Conservation (phyloP, 768 basidiomycete species). For the Phaeotremella fagi region DNA sequence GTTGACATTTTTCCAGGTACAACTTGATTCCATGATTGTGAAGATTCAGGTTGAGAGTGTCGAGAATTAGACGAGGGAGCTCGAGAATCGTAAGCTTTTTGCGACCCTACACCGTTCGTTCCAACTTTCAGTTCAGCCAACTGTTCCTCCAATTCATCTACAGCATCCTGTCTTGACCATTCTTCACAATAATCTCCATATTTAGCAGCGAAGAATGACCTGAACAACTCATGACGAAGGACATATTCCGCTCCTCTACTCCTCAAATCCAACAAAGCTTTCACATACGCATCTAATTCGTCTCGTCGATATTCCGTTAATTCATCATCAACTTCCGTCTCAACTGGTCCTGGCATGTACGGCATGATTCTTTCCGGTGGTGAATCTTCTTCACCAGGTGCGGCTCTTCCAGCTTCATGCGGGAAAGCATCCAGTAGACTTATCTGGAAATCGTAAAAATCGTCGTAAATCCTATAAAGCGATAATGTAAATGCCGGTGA, state of each 20-base stretch:
- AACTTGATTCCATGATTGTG: constrained; percentile 13
- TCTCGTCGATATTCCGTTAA: constrained; percentile 71
- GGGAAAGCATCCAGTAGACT: constrained; percentile 80
- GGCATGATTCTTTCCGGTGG: constrained; percentile 70
- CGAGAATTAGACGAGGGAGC: constrained; percentile 23
- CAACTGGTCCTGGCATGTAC: constrained; percentile 93
- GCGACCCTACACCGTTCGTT: not conserved
- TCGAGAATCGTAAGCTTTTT: constrained; percentile 3
- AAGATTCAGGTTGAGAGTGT: constrained; percentile 3
- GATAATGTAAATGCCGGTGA: constrained; percentile 60
- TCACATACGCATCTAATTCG: constrained; percentile 86
- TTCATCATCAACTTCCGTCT: constrained; percentile 67
- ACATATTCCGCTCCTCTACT: constrained; percentile 66
- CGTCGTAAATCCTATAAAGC: constrained; percentile 91
- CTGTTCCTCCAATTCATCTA: constrained; percentile 45
- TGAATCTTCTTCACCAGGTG: constrained; percentile 26
- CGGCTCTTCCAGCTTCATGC: constrained; percentile 74
- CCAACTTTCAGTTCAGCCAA: constrained; percentile 21
- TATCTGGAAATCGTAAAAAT: constrained; percentile 97
- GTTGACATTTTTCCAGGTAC: constrained; percentile 9
- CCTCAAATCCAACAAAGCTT: constrained; percentile 68
- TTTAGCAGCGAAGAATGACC: constrained; percentile 75
- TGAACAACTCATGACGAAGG: constrained; percentile 70
- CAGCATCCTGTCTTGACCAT: constrained; percentile 52
- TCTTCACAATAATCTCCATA: constrained; percentile 78